Conservation (phyloP, 2,329 filamentous ascomycete species). For the Ceratocystis cacaofunesta region DNA sequence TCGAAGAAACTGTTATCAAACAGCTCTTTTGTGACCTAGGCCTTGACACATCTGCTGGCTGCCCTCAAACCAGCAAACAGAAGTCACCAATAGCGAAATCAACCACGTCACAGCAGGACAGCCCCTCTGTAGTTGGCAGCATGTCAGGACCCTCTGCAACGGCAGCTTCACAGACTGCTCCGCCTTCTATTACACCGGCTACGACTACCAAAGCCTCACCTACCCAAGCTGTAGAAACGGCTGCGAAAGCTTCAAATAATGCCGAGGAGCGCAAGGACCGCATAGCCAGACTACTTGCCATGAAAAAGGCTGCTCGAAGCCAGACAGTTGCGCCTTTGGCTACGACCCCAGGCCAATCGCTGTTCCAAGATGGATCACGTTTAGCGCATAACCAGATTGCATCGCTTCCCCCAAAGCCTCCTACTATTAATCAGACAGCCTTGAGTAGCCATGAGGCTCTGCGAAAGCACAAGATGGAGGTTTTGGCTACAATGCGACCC, state of each 20-base stretch:
- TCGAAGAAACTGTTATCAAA: conserved; percentile 48
- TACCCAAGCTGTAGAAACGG: not conserved
- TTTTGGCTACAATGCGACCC: conserved; percentile 46
- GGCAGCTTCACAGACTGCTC: not conserved
- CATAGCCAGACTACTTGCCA: conserved; percentile 61
- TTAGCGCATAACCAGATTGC: not conserved
- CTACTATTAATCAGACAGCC: not conserved
- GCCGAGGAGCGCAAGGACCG: conserved; percentile 58
- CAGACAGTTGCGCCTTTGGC: not conserved
- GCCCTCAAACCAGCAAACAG: not conserved
- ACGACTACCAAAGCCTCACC: not conserved
- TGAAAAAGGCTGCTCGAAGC: conserved; percentile 32
- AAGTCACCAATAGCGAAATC: conserved; percentile 18
- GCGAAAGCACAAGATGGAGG: conserved; percentile 64
- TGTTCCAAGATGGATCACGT: not conserved
- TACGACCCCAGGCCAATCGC: conserved; percentile 16
- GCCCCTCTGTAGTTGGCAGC: not conserved
- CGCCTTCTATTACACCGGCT: not conserved
- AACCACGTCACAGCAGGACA: not conserved
- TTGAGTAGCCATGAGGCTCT: conserved; percentile 44
- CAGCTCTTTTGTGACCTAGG: conserved; percentile 54
- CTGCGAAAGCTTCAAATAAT: not conserved
- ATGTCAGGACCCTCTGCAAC: not conserved
- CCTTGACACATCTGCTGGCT: conserved; percentile 31
- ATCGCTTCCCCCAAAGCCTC: conserved; percentile 3